phyloP scores from a whole-genome alignment of 257 asterid species.

The Solanum gandarillasii region DNA sequence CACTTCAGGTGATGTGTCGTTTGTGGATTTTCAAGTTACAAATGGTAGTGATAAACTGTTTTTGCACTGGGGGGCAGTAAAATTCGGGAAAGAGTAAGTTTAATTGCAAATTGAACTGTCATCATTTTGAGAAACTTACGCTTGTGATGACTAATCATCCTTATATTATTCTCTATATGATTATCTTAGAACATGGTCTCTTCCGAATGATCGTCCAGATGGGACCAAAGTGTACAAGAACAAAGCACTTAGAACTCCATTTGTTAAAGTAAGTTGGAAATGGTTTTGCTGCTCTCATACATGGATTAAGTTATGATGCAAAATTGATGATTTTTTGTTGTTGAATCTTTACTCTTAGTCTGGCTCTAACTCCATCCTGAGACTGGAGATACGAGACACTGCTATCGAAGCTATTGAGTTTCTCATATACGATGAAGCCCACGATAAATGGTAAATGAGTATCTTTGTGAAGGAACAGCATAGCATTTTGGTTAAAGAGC shows the following conservation, averaged over 20 bases:
- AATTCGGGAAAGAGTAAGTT: slow-evolving; percentile 44
- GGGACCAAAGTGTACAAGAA: slow-evolving; percentile 72
- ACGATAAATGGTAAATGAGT: slow-evolving; percentile 60
- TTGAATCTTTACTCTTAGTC: slow-evolving; percentile 38
- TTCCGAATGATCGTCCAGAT: slow-evolving; percentile 67
- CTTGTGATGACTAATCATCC: neutral
- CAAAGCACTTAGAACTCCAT: slow-evolving; percentile 80
- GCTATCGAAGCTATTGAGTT: slow-evolving; percentile 83
- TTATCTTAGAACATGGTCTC: slow-evolving; percentile 61
- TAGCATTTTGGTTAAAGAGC: neutral
- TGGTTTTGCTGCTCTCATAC: neutral
- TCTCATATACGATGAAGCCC: slow-evolving; percentile 74
- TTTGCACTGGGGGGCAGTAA: slow-evolving; percentile 93
- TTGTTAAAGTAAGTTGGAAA: slow-evolving; percentile 55
- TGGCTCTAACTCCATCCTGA: slow-evolving; percentile 56
- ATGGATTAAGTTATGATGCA: neutral
- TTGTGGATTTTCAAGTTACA: slow-evolving; percentile 49
- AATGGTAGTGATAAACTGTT: slow-evolving; percentile 38
- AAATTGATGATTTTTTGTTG: neutral
- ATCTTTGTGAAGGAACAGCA: neutral
- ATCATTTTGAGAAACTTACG: neutral
- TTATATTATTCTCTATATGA: neutral
- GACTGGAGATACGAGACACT: slow-evolving; percentile 78
- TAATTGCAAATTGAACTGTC: neutral
- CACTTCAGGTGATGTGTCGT: slow-evolving; percentile 34